These are phyloP conservation scores for Biancaea sappan DNA, from an alignment of 306 rosid genomes.

Conservation along the genomic window DNA sequence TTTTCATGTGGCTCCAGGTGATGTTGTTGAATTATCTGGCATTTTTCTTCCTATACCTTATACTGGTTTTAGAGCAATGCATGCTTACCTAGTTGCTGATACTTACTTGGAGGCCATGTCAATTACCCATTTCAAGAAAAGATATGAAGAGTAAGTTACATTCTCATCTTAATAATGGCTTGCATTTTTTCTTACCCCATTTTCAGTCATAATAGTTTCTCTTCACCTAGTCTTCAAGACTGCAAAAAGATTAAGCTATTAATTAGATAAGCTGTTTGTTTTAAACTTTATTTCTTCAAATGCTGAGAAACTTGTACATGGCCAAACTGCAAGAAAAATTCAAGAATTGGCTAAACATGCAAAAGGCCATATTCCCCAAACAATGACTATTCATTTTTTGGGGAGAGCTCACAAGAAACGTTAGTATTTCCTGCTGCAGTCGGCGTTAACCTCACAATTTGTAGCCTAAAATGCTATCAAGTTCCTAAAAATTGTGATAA, in stretches of 20 bases:
- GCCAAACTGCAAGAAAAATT: conserved; percentile 80
- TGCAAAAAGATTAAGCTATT: neutral
- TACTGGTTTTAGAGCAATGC: conserved; percentile 91
- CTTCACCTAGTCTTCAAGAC: neutral
- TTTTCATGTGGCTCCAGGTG: conserved; percentile 89
- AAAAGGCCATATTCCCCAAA: conserved; percentile 94
- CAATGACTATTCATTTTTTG: conserved; percentile 94
- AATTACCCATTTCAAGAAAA: conserved; percentile 83
- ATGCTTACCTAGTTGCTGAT: conserved; percentile 91
- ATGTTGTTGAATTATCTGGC: conserved; percentile 87
- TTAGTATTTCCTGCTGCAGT: conserved; percentile 37
- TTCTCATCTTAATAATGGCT: conserved; percentile 24
- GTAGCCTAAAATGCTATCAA: conserved; percentile 1
- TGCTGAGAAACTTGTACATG: conserved; percentile 21
- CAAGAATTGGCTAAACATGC: conserved; percentile 98
- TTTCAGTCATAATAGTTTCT: neutral
- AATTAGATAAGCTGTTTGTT: neutral
- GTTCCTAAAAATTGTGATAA: conserved; percentile 18
- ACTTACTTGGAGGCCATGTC: too few species aligned
- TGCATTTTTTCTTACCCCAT: neutral
- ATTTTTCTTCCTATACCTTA: conserved; percentile 95
- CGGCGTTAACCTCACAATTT: conserved; percentile 24
- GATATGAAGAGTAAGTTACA: conserved; percentile 85
- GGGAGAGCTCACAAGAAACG: conserved; percentile 99
- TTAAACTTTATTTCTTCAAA: neutral